These are phyloP conservation scores for Echinosophora koreensis DNA, from an alignment of 306 rosid species.

Conservation along the genomic window DNA sequence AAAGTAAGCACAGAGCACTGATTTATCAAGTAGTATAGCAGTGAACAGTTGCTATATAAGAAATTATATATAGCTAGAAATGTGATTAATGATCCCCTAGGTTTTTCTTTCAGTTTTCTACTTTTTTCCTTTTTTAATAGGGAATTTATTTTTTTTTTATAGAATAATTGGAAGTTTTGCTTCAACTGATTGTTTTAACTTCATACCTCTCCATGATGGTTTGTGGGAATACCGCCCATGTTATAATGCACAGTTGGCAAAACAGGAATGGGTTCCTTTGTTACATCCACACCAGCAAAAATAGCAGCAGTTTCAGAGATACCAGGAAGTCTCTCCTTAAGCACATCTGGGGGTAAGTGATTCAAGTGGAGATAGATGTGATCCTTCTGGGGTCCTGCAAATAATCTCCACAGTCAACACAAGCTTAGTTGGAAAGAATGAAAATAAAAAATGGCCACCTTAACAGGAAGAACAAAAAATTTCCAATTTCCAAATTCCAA, in stretches of 20 bases:
- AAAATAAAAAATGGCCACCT: constrained; percentile 23
- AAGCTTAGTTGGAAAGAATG: constrained; percentile 5
- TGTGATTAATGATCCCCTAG: constrained; percentile 28
- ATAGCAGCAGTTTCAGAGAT: constrained; percentile 99
- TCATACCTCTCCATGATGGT: constrained; percentile 90
- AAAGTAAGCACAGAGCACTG: constrained; percentile 15
- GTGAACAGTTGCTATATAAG: not conserved
- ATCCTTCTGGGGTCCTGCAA: constrained; percentile 94
- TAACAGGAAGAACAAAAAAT: constrained; percentile 15
- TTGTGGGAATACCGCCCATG: constrained; percentile 99
- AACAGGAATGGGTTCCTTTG: constrained; percentile 97
- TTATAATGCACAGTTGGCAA: constrained; percentile 97
- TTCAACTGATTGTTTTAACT: constrained; percentile 19
- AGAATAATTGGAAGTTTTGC: not conserved
- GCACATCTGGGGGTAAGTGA: constrained; percentile 99
- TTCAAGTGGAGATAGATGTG: constrained; percentile 98
- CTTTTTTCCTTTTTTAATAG: not conserved
- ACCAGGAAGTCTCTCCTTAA: constrained; percentile 99
- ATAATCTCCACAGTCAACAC: constrained; percentile 39
- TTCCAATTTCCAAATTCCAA: constrained; percentile 4
- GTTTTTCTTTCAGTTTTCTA: constrained; percentile 18
- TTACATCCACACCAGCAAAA: constrained; percentile 99
- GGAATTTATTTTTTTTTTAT: no score
- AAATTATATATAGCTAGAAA: constrained; percentile 5
- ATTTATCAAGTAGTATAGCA: constrained; percentile 22